Conservation (phyloP, 768 basidiomycete genomes). For the Podaxis carcinomalis region DNA sequence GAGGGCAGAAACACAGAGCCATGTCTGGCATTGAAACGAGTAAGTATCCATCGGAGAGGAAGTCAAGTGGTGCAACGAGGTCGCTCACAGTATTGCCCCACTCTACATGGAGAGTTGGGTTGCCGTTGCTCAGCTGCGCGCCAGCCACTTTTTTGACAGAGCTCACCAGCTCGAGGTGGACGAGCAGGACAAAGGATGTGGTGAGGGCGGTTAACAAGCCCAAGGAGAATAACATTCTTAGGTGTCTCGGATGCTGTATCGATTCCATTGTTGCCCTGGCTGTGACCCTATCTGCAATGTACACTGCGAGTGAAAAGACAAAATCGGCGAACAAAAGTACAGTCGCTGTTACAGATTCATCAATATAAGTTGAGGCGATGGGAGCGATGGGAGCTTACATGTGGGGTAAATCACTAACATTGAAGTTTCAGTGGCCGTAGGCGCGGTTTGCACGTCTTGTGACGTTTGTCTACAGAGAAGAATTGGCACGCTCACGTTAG, state of each 20-base stretch:
- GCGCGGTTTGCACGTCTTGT: not conserved
- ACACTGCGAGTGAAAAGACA: not conserved
- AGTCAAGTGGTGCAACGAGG: too few relatives aligned
- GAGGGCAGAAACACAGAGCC: not conserved
- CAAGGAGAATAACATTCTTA: not conserved
- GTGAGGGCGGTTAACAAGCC: not conserved
- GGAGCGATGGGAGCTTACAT: not conserved
- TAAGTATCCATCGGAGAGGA: not conserved
- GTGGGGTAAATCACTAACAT: constrained; percentile 1
- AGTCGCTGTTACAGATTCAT: not conserved
- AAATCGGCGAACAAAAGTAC: not conserved
- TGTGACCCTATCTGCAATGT: not conserved
- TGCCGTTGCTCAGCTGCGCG: not conserved
- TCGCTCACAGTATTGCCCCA: constrained; percentile 7
- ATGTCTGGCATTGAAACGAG: not conserved
- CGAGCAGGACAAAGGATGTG: constrained; percentile 2
- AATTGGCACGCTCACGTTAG: too few relatives aligned
- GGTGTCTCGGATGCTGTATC: not conserved
- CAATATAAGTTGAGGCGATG: not conserved
- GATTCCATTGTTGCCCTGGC: not conserved
- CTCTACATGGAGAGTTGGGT: not conserved
- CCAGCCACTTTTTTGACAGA: not conserved
- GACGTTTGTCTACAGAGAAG: not conserved
- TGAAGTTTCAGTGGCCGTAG: not conserved
- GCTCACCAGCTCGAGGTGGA: constrained; percentile 2